A percentile compares a stretch with the other conserved stretches of the same genome.
These are phyloP conservation scores for Waltiozyma sp. DNA, from an alignment of 1,139 yeast genomes.

Conservation along the genomic window DNA sequence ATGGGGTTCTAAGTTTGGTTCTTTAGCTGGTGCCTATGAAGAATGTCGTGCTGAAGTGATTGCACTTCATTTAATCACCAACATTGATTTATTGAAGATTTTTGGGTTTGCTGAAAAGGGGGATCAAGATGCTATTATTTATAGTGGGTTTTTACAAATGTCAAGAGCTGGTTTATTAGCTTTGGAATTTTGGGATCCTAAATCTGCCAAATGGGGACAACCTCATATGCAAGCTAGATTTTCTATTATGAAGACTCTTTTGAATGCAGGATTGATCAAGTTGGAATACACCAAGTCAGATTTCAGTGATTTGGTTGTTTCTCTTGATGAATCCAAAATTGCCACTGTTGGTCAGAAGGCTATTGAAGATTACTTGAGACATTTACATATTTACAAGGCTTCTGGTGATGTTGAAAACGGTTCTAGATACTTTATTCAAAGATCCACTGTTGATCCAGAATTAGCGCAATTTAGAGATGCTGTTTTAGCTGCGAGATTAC, in stretches of 20 bases:
- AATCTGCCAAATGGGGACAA: slow-evolving; percentile 79
- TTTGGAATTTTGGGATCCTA: slow-evolving; percentile 81
- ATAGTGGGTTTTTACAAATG: slow-evolving; percentile 67
- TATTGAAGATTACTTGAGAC: slow-evolving; percentile 57
- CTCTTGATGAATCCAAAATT: slow-evolving; percentile 50
- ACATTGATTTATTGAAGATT: slow-evolving; percentile 53
- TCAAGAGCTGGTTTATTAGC: slow-evolving; percentile 79
- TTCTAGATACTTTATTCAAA: slow-evolving; percentile 46
- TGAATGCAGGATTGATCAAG: slow-evolving; percentile 52
- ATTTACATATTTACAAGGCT: slow-evolving; percentile 68
- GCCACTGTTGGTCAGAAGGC: slow-evolving; percentile 61
- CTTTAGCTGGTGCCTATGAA: slow-evolving; percentile 76
- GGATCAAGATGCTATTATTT: slow-evolving; percentile 54
- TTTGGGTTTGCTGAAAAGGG: slow-evolving; percentile 51
- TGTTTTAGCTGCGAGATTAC: slow-evolving; percentile 62
- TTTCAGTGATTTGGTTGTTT: slow-evolving; percentile 48
- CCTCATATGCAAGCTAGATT: slow-evolving; percentile 93
- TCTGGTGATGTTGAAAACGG: slow-evolving; percentile 65
- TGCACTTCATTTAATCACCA: slow-evolving; percentile 70
- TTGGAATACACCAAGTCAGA: slow-evolving; percentile 37
- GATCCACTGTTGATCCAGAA: slow-evolving; percentile 57
- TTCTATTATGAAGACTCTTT: slow-evolving; percentile 67
- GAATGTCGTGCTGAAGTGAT: slow-evolving; percentile 91
- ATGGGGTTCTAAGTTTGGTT: slow-evolving; percentile 81
- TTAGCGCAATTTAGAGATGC: slow-evolving; percentile 54